Base-by-base conservation (phyloP, 208 protist species). In the Tetramitus jugosus region DNA sequence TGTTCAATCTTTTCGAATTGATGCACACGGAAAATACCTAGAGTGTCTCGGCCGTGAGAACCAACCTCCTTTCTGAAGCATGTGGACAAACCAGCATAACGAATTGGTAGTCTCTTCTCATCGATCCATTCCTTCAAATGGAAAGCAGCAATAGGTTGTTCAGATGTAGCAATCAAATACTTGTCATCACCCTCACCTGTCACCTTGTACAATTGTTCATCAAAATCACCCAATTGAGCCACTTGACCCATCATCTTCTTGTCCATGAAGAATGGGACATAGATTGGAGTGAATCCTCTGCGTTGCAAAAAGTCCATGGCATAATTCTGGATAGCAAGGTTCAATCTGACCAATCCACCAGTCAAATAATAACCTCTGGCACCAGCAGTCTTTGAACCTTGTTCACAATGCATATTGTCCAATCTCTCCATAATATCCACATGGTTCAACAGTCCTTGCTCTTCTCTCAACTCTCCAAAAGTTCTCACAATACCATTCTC, bases 141-240 rank as follows among this genome's bases (percentile, higher is more conserved):
- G 82, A 93, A 98, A 14, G 94, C 96, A 78, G 90, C 95, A 76
- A 99, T 94, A 61, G 98, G 94, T 84, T 99, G 98, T 87, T 99
- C 98, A 75, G 94, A 97, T 46, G 98, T 99, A 46, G 98, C 98
- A 88, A 99, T 99, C 20, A 99, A 90, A 86, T 99, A 99, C 90
- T 99, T 99, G 60, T 99, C 96, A 42, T 99, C 96, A 20, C 93
- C 93, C 35, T 96, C 93, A 53, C 93, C 96, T 45, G 87, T 86
- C 3, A 97, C 93, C 79, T 98, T 97, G 92, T 99, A 99, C 2
- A 99, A 89, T 76, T 95, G 91, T 80, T 99, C 98, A 82, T 99
- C 97, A 83, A 99, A 99, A 80, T 99, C 91, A 33, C 87, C 90
- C n/a, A 99, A 93, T 88, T 99, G 96, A 65, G 95, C 92, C 35